These are phyloP conservation scores for Zygnema cylindricum DNA, from an alignment of 139 green algal species.

Conservation along the genomic window DNA sequence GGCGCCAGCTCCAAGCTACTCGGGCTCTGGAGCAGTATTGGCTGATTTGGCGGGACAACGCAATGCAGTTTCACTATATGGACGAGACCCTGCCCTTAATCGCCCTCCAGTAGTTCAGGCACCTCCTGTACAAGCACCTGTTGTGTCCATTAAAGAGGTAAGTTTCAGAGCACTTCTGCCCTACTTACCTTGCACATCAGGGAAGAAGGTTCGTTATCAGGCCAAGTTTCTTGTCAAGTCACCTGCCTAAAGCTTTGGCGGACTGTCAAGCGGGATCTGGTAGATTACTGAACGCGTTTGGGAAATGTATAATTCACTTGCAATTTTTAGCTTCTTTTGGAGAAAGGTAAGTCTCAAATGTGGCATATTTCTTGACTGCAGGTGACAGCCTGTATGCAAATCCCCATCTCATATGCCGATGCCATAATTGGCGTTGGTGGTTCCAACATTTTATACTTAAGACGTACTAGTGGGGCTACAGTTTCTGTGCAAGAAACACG, in stretches of 20 bases:
- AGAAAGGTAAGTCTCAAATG: background rate
- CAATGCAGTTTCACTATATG: background rate
- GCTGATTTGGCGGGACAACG: background rate
- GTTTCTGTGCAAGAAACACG: slow-evolving; percentile 55
- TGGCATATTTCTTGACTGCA: background rate
- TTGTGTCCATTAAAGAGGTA: background rate
- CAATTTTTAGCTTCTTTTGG: background rate
- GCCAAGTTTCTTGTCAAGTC: too few species aligned
- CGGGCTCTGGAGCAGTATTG: background rate
- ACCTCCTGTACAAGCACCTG: background rate
- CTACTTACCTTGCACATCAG: background rate
- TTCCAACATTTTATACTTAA: slow-evolving; percentile 50
- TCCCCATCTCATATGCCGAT: slow-evolving; percentile 49
- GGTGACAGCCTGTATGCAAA: slow-evolving; percentile 47
- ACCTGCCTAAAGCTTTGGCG: too few species aligned
- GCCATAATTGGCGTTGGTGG: slow-evolving; percentile 52
- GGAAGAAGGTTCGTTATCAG: too few species aligned
- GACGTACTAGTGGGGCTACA: slow-evolving; percentile 38
- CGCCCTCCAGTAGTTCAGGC: background rate
- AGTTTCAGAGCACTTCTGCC: background rate
- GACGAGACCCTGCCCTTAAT: background rate
- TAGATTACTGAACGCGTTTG: background rate
- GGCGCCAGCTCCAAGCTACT: background rate
- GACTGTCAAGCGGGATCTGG: too few species aligned
- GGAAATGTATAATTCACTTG: background rate